Percentiles rank a stretch among this genome's conserved stretches.
Conservation (phyloP, 1,139 yeast species). For the Yamadazyma atlantica region DNA sequence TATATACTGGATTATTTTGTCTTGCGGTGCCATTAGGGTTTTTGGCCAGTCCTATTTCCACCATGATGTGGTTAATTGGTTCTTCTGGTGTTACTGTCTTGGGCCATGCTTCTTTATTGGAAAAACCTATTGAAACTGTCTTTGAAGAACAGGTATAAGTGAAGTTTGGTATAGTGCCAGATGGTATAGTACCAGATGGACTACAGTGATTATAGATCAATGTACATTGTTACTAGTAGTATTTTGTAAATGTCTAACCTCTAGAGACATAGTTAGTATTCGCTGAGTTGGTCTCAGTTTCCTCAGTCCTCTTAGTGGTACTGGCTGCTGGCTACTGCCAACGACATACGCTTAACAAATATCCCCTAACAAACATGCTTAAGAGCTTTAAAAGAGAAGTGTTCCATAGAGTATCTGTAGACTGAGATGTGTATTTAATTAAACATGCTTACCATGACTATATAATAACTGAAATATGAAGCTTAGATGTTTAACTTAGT, state of each 20-base stretch:
- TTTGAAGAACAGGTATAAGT: conserved; percentile 75
- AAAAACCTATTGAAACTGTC: conserved; percentile 96
- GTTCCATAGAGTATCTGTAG: too few relatives aligned
- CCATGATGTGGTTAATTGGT: conserved; percentile 96
- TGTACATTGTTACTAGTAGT: too few relatives aligned
- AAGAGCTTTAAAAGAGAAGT: too few relatives aligned
- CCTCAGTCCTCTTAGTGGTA: too few relatives aligned
- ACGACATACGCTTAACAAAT: too few relatives aligned
- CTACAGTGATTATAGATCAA: background rate
- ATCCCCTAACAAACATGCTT: too few relatives aligned
- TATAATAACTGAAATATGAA: conserved; percentile 4
- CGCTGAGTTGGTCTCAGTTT: too few relatives aligned
- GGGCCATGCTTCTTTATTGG: conserved; percentile 92
- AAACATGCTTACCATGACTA: conserved; percentile 20
- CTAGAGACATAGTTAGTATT: too few relatives aligned
- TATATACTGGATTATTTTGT: conserved; percentile 81
- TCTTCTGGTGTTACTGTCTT: conserved; percentile 85
- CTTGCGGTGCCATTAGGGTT: conserved; percentile 86
- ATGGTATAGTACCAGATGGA: too few relatives aligned
- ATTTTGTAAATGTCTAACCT: too few relatives aligned
- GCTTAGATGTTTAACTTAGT: conserved; percentile 96
- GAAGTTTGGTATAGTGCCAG: too few relatives aligned
- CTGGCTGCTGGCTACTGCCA: too few relatives aligned
- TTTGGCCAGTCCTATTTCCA: conserved; percentile 89
- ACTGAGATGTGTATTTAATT: conserved; percentile 13